phyloP scores from a whole-genome alignment of 2,329 filamentous ascomycete genomes.

The Aspergillus quadrilineatus region DNA sequence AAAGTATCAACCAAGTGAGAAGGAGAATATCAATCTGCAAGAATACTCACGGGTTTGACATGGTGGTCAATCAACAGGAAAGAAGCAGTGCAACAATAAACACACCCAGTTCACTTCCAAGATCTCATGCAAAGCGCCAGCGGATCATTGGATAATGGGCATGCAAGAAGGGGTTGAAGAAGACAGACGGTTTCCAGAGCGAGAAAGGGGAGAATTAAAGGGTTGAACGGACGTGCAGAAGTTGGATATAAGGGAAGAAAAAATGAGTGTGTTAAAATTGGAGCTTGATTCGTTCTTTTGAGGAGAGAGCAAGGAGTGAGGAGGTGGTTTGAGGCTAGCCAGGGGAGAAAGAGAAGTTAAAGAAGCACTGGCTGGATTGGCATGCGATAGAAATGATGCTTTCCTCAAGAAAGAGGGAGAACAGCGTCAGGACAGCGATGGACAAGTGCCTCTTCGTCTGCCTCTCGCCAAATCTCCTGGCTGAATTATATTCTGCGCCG shows the following conservation, averaged over 20 bases:
- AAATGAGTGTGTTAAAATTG: constrained; percentile 14
- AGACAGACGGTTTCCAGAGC: constrained; percentile 14
- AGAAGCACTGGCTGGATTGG: constrained; percentile 17
- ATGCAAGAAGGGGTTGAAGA: constrained; percentile 5
- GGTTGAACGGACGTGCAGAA: constrained; percentile 1
- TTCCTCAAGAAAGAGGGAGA: constrained; percentile 11
- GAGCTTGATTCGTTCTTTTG: not conserved
- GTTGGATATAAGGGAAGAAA: constrained; percentile 10
- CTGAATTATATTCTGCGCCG: constrained; percentile 12
- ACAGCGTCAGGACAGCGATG: constrained; percentile 6
- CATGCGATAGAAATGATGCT: constrained; percentile 17
- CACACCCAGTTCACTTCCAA: constrained; percentile 7
- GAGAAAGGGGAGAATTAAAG: constrained; percentile 14
- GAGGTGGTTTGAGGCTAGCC: constrained; percentile 15
- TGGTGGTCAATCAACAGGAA: constrained; percentile 14
- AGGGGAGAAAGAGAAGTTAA: constrained; percentile 15
- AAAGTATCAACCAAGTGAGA: not conserved
- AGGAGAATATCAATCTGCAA: not conserved
- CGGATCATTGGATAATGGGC: constrained; percentile 18
- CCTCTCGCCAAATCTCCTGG: constrained; percentile 4
- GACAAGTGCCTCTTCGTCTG: constrained; percentile 6
- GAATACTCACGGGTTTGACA: constrained; percentile 26
- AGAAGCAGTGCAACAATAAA: constrained; percentile 5
- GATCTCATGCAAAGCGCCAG: constrained; percentile 13
- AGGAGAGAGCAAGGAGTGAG: constrained; percentile 4